Base-by-base conservation (phyloP, 805 yeast species). In the Starmerella ratchasimensis region DNA sequence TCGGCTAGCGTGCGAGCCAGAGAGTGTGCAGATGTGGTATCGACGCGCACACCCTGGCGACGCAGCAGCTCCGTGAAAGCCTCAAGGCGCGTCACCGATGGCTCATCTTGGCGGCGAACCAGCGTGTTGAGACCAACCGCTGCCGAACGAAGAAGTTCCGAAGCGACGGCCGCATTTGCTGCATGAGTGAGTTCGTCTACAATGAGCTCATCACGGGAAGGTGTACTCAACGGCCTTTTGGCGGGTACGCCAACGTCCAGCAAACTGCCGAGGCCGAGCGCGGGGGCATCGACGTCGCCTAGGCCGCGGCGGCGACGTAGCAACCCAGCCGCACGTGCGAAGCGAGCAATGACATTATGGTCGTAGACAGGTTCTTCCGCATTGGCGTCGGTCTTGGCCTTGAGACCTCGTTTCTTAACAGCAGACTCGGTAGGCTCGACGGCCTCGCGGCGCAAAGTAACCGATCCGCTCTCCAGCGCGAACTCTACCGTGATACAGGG, bases 141-240 rank as follows among this genome's bases (percentile, higher is more conserved):
- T 1, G 88, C 72, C 14, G 42, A 38, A 6, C 44, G 35, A 51
- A 78, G 78, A 13, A 79, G 61, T 49, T 70, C 74, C 45, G 82
- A 80, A 1, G 97, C 98, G 38, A 90, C 74, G 1, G 93, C 81
- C 30, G 74, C 65, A 59, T 90, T 88, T 4, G 78, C 93, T 55
- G 76, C 80, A 50, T 78, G 75, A 50, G 75, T 70, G 23, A 90
- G 67, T 59, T 90, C 97, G 32, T 76, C 70, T 20, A 82, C 62
- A 28, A 83, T 62, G 31, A 71, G 66, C 28, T 68, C 65, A 0
- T 80, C 10, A 3, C 27, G 33, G 6, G 37, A n/a, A 10, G 47
- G 41, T 18, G 22, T 20, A 13, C 34, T 23, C 9, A 51, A 34
- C 27, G 46, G 37, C 5, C 41, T 23, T 4, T 42, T 35, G 21